A percentile compares a stretch with the other conserved stretches of the same genome.
Evolutionary conservation across 345 rosid genomes (phyloP).

Genomic region (Acer negundo): DNA sequence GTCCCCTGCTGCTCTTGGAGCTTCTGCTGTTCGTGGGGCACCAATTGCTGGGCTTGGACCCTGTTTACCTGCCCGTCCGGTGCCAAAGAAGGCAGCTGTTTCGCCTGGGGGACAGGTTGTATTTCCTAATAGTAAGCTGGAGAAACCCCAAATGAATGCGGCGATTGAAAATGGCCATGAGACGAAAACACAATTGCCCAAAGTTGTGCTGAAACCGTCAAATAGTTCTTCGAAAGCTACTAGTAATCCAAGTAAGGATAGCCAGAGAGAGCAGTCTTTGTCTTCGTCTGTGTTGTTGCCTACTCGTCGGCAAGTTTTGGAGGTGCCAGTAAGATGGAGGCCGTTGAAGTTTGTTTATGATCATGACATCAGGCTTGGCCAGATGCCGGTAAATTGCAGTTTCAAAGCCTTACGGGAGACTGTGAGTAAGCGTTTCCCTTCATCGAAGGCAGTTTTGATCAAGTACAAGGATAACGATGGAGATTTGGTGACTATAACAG

Average conservation of each 20-base stretch:
- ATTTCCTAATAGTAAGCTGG: slow-evolving; percentile 44
- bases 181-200: slow-evolving; percentile 50
- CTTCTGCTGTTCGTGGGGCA: slow-evolving; percentile 93
- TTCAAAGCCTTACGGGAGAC: slow-evolving; percentile 80
- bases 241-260: slow-evolving; percentile 26
- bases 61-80: slow-evolving; percentile 79
- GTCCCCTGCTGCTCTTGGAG: slow-evolving; percentile 98
- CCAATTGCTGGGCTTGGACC: slow-evolving; percentile 91
- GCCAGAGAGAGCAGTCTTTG: slow-evolving; percentile 33
- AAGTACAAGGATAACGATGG: slow-evolving; percentile 91
- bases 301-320: slow-evolving; percentile 28
- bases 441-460: slow-evolving; percentile 83
- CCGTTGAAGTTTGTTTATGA: slow-evolving; percentile 89
- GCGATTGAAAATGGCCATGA: slow-evolving; percentile 58
- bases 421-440: slow-evolving; percentile 73
- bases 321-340: slow-evolving; percentile 54
- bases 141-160: slow-evolving; percentile 41
- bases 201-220: slow-evolving; percentile 58
- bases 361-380: slow-evolving; percentile 86
- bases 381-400: slow-evolving; percentile 83
- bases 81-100: slow-evolving; percentile 59
- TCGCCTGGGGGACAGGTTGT: slow-evolving; percentile 41
- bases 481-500: slow-evolving; percentile 88
- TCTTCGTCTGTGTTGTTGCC: slow-evolving; percentile 29
- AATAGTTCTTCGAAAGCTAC: slow-evolving; percentile 50